Percentiles rank a stretch among this genome's conserved stretches.
Conservation (phyloP, 768 basidiomycete species). For the Albatrellus ellisii region DNA sequence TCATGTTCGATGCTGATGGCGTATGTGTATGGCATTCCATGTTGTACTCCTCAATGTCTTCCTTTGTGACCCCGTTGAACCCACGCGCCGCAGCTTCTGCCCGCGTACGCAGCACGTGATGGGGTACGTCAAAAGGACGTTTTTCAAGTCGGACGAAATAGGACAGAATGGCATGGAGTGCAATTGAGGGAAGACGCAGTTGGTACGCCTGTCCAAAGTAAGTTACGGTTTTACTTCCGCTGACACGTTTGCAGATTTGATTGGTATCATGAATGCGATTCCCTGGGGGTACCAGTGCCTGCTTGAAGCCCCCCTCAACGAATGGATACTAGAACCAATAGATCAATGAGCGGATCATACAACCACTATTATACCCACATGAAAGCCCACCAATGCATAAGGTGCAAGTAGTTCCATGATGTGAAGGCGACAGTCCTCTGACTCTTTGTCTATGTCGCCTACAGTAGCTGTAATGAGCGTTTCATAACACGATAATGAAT, state of each 20-base stretch:
- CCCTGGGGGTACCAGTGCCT: background rate
- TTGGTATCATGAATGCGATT: background rate
- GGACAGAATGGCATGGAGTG: constrained; percentile 7
- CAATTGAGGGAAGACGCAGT: constrained; percentile 8
- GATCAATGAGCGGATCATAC: background rate
- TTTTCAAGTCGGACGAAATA: constrained; percentile 9
- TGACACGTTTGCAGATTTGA: background rate
- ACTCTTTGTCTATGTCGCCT: constrained; percentile 10
- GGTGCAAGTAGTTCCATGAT: constrained; percentile 7
- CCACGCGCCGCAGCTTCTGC: background rate
- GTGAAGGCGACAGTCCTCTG: constrained; percentile 4
- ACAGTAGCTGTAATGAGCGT: background rate
- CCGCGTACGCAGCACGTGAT: background rate
- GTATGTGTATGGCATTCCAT: constrained; percentile 1
- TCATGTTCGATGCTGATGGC: background rate
- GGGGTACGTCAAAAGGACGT: background rate
- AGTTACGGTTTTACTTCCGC: constrained; percentile 2
- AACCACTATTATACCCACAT: constrained; percentile 4
- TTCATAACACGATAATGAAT: background rate
- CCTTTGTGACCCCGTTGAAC: constrained; percentile 1
- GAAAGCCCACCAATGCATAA: constrained; percentile 8
- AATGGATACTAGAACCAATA: constrained; percentile 9
- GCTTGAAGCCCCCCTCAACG: constrained; percentile 9
- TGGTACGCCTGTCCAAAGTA: constrained; percentile 1
- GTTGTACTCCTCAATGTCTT: constrained; percentile 9